Conservation (phyloP, 495 filamentous ascomycete genomes). For the Durotheca rogersii region DNA sequence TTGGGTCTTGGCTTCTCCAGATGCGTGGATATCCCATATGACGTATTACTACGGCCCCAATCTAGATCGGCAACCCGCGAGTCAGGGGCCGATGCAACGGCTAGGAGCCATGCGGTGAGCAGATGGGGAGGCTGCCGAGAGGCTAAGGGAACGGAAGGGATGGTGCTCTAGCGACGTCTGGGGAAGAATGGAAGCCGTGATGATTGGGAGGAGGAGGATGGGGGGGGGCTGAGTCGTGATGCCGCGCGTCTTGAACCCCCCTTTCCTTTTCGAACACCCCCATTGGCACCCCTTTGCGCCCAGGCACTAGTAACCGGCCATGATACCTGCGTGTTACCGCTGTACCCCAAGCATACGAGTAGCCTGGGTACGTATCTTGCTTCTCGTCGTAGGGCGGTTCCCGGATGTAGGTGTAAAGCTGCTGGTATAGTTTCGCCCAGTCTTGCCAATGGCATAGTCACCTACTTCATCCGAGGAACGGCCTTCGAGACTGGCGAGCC, state of each 20-base stretch:
- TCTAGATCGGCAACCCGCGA: conserved; percentile 13
- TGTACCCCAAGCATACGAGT: conserved; percentile 14
- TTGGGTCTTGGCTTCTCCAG: conserved; percentile 16
- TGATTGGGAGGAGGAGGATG: conserved; percentile 13
- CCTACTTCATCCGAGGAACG: background rate
- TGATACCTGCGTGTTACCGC: conserved; percentile 4
- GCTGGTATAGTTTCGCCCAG: background rate
- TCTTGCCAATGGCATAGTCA: background rate
- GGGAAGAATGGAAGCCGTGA: conserved; percentile 17
- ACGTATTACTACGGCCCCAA: conserved; percentile 31
- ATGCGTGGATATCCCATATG: background rate
- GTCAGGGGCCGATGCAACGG: conserved; percentile 6
- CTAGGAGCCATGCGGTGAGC: conserved; percentile 16
- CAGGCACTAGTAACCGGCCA: conserved; percentile 13
- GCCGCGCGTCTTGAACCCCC: conserved; percentile 15
- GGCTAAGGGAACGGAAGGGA: conserved; percentile 11
- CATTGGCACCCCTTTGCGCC: conserved; percentile 11
- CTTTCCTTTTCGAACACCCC: conserved; percentile 3
- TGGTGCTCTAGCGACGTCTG: conserved; percentile 5
- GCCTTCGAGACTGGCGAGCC: background rate
- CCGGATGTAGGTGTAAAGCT: background rate
- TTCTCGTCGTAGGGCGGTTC: background rate
- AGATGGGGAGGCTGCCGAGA: conserved; percentile 6
- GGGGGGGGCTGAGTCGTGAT: conserved; percentile 3
- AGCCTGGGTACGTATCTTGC: conserved; percentile 4